Base-by-base conservation (phyloP, 805 yeast genomes). In the Kluyveromyces lactis region DNA sequence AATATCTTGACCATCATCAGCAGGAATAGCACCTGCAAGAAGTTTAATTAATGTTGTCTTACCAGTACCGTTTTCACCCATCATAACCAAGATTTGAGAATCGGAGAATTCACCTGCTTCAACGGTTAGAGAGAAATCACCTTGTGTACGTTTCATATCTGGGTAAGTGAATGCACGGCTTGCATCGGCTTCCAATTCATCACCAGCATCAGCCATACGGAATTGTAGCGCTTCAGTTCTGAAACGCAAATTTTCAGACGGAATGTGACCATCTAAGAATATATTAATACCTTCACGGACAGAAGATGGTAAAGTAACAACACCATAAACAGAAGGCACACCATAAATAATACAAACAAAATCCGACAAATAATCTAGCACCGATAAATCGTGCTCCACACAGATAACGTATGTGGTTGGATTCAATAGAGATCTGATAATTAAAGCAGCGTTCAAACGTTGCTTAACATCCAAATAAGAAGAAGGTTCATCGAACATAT, bases 61-160 rank as follows among this genome's bases (percentile, higher is more conserved):
- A 72, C 99, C 99, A 15, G 98, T 92, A 71, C 99, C 99, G 65
- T 92, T 92, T 69, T 92, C 98, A 62, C 99, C 99, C 95, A 92
- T 90, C 96, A 92, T 86, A 42, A 92, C 98, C 56, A 92, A 74
- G 54, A 92, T 92, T 71, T 92, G 98, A 31, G 96, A 85, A 64
- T 92, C 95, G 41, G 95, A 81, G 68, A 90, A 92, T 43, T 82
- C 89, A 68, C 99, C 99, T 33, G 75, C 58, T 57, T 85, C 82
- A 44, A 92, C 81, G 42, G 66, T 70, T 62, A 92, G 73, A 58
- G 77, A 79, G 83, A 92, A 92, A 65, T 89, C 97, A 59, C 98
- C 98, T 71, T 89, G 90, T 32, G 97, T 87, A 74, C 86, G 89
- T 41, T 63, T 58, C 95, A 92, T 81, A 23, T 70, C 52, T 42